These are phyloP conservation scores for Neopestalotiopsis sp. DNA, from an alignment of 2,329 filamentous ascomycete species.

Conservation along the genomic window DNA sequence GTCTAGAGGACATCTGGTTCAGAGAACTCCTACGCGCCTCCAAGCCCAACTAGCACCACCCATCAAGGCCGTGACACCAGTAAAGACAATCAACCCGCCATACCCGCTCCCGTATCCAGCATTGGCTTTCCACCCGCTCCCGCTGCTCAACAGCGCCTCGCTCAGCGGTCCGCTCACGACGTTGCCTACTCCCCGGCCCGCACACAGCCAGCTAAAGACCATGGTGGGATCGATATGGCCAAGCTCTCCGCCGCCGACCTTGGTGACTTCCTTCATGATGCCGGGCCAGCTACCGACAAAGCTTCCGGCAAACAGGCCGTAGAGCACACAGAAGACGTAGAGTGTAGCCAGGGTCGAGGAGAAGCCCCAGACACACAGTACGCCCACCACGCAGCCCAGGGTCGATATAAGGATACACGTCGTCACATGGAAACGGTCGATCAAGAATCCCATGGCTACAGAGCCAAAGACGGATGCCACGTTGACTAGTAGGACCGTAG, in stretches of 20 bases:
- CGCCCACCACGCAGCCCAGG: constrained; percentile 51
- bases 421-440: constrained; percentile 50
- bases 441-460: constrained; percentile 51
- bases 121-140: constrained; percentile 46
- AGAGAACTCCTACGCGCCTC: constrained; percentile 37
- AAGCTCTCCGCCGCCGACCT: constrained; percentile 26
- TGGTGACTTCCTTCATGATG: constrained; percentile 36
- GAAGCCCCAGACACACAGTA: constrained; percentile 66
- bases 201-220: constrained; percentile 62
- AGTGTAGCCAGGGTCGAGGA: constrained; percentile 59
- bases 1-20: neutral
- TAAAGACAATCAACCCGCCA: constrained; percentile 60
- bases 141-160: constrained; percentile 51
- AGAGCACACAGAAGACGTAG: constrained; percentile 56
- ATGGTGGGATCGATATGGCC: constrained; percentile 52
- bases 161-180: constrained; percentile 62
- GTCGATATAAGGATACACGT: constrained; percentile 55
- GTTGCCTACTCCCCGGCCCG: constrained; percentile 67
- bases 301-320: constrained; percentile 61
- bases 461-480: constrained; percentile 51
- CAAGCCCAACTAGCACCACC: constrained; percentile 52
- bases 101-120: constrained; percentile 57
- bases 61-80: constrained; percentile 55
- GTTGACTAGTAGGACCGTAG: constrained; percentile 55
- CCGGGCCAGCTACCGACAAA: constrained; percentile 28